Conservation (phyloP, 2,329 filamentous ascomycete species). For the Tolypocladium paradoxum region DNA sequence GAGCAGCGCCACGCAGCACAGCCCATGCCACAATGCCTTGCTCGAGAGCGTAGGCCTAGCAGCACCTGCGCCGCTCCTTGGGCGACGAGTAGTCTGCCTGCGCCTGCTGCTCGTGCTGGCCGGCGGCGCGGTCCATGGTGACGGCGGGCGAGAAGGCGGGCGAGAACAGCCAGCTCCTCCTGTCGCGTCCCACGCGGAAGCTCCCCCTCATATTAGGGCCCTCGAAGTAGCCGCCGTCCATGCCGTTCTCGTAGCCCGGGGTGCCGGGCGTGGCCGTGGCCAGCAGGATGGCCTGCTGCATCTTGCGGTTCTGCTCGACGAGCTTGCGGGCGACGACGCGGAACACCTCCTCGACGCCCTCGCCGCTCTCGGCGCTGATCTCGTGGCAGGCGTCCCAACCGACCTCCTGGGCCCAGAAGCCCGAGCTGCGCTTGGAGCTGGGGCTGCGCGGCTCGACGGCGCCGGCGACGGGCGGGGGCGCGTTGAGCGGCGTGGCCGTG, state of each 20-base stretch:
- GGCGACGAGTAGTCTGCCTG: constrained; percentile 6
- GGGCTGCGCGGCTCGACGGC: constrained; percentile 46
- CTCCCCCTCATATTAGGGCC: constrained; percentile 34
- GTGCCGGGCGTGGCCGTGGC: constrained; percentile 41
- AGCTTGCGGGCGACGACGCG: constrained; percentile 55
- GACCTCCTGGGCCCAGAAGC: constrained; percentile 84
- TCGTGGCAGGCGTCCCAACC: constrained; percentile 98
- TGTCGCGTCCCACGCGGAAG: constrained; percentile 46
- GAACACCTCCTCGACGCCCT: constrained; percentile 95
- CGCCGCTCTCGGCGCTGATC: constrained; percentile 85
- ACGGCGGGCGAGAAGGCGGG: constrained; percentile 42
- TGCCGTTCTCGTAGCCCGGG: constrained; percentile 33
- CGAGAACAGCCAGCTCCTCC: constrained; percentile 49
- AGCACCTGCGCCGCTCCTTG: constrained; percentile 18
- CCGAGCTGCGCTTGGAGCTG: constrained; percentile 55
- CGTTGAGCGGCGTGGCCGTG: constrained; percentile 37
- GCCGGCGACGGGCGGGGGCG: constrained; percentile 12
- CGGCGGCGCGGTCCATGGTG: constrained; percentile 32
- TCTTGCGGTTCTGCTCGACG: constrained; percentile 53
- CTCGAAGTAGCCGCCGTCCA: constrained; percentile 42
- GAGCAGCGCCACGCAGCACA: background rate
- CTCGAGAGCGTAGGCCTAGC: constrained; percentile 9
- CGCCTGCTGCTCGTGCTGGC: constrained; percentile 14
- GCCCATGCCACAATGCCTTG: background rate
- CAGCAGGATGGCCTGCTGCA: constrained; percentile 47